Evolutionary conservation across 306 rosid genomes (phyloP).

Genomic region (Malus sylvestris): DNA sequence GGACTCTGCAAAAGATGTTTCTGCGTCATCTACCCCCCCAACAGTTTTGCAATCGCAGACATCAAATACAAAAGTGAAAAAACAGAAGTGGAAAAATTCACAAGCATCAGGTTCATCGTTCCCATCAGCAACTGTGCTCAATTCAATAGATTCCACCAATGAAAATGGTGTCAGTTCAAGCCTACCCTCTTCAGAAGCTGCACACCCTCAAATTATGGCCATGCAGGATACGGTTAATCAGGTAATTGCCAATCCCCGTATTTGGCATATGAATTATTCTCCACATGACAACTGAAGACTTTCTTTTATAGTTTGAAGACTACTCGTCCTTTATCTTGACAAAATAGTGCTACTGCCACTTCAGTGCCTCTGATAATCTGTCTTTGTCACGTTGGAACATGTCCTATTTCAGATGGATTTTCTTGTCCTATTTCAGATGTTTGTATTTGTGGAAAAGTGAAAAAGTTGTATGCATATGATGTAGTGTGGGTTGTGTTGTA

Average conservation of each 20-base stretch:
- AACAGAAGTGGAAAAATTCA: constrained; percentile 65
- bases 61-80: constrained; percentile 62
- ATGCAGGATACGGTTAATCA: constrained; percentile 84
- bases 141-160: constrained; percentile 46
- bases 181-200: constrained; percentile 46
- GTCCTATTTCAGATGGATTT: neutral
- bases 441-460: neutral
- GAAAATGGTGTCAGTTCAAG: constrained; percentile 57
- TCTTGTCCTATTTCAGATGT: neutral
- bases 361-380: neutral
- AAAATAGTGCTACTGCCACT: neutral
- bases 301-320: neutral
- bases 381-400: neutral
- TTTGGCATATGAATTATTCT: neutral
- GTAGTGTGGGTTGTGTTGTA: neutral
- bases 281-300: neutral
- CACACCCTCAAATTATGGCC: constrained; percentile 49
- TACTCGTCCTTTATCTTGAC: neutral
- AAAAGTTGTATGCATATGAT: neutral
- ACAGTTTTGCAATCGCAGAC: constrained; percentile 33
- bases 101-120: constrained; percentile 55
- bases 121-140: constrained; percentile 41
- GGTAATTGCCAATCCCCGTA: constrained; percentile 32
- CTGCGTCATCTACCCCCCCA: constrained; percentile 42
- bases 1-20: constrained; percentile 46